Evolutionary conservation across 768 basidiomycete species (phyloP), one percentile per base, ranked within the genome.

Genomic region (Auricularia auricula-judae): DNA sequence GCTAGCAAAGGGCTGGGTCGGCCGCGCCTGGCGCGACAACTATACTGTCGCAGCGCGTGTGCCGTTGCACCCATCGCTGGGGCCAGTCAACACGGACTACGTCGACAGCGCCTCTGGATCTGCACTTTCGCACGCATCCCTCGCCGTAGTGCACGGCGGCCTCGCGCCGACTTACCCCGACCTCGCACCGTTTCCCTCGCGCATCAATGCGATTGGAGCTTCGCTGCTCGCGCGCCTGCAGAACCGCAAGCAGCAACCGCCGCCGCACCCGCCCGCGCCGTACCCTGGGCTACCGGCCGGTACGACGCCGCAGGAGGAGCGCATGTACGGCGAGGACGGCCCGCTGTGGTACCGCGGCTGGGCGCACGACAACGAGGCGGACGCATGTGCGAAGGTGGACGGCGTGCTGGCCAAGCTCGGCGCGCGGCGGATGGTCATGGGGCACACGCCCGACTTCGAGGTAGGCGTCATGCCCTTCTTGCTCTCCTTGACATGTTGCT

Each of bases 271-370:
- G 4, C 94, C 89, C 0, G 75, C 85, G 69, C 82, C 83, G 3
- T 94, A 87, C 69, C 84, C 84, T 1, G 85, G 86, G 5, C 75
- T 96, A 14, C 94, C 94, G 4, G 58, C 69, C 70, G 84, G 78
- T 44, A 77, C 90, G 4, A 88, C 88, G 0, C 68, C 68, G 0
- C 86, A 86, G 65, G 94, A 98, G 74, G 71, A 77, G 5, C 80
- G 83, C 39, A 72, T 98, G 42, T 97, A 96, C 70, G 82, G 80
- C 29, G 70, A 80, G 1, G 84, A 91, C 53, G 96, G 96, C 0
- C 93, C 94, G 3, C 74, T 95, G 56, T 98, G 97, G 97, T 97
- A 94, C 73, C 83, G 97, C 11, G 94, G 94, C 1, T 94, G 94
- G 85, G 96, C 96, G 16, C 78, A 84, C 62, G 85, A 87, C 12